These are phyloP conservation scores for Rosa persica DNA, from an alignment of 306 rosid genomes.

Conservation along the genomic window DNA sequence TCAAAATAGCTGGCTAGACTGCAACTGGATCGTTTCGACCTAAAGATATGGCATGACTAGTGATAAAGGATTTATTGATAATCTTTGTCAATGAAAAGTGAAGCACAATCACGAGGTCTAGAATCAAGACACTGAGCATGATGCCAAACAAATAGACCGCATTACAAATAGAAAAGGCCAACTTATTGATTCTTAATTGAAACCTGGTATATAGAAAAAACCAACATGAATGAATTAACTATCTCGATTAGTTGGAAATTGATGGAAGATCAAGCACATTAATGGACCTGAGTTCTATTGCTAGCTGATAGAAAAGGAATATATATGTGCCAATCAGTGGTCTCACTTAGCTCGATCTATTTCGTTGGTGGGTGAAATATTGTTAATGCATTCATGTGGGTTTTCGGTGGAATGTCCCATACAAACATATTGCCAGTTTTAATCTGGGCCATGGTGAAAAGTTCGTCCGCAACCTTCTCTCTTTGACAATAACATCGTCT, in stretches of 20 bases:
- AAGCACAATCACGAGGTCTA: neutral
- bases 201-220: slow-evolving; percentile 14
- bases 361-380: neutral
- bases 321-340: neutral
- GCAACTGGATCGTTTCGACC: neutral
- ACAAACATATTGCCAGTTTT: neutral
- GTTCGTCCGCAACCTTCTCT: neutral
- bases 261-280: neutral
- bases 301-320: neutral
- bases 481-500: neutral
- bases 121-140: neutral
- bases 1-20: neutral
- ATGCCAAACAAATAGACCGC: slow-evolving; percentile 28
- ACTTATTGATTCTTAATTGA: slow-evolving; percentile 12
- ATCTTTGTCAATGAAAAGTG: slow-evolving; percentile 5
- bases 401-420: neutral
- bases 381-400: slow-evolving; percentile 1
- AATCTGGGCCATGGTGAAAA: slow-evolving; percentile 1
- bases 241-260: slow-evolving; percentile 3
- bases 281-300: neutral
- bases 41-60: neutral
- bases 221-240: slow-evolving; percentile 17
- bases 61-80: neutral
- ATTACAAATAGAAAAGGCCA: slow-evolving; percentile 39
- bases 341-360: neutral